phyloP scores from a whole-genome alignment of 306 rosid species.

The Parietaria judaica region DNA sequence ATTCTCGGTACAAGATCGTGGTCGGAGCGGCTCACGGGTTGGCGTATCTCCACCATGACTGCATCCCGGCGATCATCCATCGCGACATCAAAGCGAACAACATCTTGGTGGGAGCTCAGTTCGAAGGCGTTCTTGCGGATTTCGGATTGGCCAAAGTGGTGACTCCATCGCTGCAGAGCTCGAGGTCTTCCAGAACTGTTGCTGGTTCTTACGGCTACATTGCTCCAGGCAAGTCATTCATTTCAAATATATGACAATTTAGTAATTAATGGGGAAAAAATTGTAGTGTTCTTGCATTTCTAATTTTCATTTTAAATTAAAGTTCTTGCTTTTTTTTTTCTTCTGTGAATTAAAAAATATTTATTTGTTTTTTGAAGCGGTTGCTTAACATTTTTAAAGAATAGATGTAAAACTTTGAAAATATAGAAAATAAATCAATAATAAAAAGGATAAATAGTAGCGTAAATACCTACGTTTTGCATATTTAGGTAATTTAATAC shows the following conservation, averaged over 20 bases:
- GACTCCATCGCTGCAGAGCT: slow-evolving; percentile 42
- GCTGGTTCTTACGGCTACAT: slow-evolving; percentile 96
- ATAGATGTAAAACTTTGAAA: too few species aligned
- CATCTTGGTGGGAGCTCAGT: slow-evolving; percentile 81
- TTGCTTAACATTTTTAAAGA: too few species aligned
- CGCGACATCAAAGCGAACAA: slow-evolving; percentile 83
- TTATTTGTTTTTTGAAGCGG: too few species aligned
- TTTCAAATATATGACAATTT: not conserved
- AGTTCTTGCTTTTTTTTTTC: too few species aligned
- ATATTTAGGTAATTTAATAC: too few species aligned
- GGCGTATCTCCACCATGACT: slow-evolving; percentile 94
- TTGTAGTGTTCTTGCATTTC: too few species aligned
- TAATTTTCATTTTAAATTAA: too few species aligned
- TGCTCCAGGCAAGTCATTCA: slow-evolving; percentile 69
- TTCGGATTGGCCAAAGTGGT: slow-evolving; percentile 81
- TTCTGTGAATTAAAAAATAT: too few species aligned
- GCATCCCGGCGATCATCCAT: slow-evolving; percentile 80
- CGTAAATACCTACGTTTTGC: too few species aligned
- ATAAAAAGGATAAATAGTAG: too few species aligned
- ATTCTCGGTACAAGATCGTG: slow-evolving; percentile 75
- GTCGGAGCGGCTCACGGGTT: slow-evolving; percentile 87
- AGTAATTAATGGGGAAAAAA: too few species aligned
- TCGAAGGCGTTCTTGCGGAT: slow-evolving; percentile 80
- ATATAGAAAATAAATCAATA: too few species aligned
- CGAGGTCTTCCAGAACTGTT: slow-evolving; percentile 49